Percentiles rank a stretch among this genome's conserved stretches.
Evolutionary conservation across 352 stramenopile species (phyloP).

Genomic region (Phytophthora melonis): DNA sequence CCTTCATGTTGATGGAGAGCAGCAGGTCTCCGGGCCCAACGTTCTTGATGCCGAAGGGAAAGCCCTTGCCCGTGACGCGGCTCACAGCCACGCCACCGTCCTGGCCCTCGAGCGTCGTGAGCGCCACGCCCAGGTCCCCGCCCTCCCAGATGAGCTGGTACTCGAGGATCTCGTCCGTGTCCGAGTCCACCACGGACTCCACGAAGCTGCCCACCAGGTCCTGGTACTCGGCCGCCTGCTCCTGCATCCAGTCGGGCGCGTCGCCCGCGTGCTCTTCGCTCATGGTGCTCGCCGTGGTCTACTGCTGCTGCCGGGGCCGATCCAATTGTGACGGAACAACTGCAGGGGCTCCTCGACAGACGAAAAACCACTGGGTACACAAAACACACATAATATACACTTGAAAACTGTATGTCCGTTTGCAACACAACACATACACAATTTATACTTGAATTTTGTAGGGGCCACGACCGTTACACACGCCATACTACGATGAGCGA

Average conservation of each 20-base stretch:
- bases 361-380: slow-evolving; percentile 26
- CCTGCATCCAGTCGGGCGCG: slow-evolving; percentile 76
- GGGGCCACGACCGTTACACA: slow-evolving; percentile 25
- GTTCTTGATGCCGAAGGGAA: slow-evolving; percentile 91
- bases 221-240: slow-evolving; percentile 86
- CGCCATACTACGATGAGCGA: slow-evolving; percentile 14
- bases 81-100: slow-evolving; percentile 76
- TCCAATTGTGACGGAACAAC: slow-evolving; percentile 39
- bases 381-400: slow-evolving; percentile 29
- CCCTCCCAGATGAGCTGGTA: slow-evolving; percentile 92
- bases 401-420: slow-evolving; percentile 17
- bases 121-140: slow-evolving; percentile 83
- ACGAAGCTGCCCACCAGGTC: slow-evolving; percentile 89
- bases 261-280: slow-evolving; percentile 38
- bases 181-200: slow-evolving; percentile 81
- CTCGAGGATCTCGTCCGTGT: slow-evolving; percentile 88
- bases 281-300: slow-evolving; percentile 25
- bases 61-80: slow-evolving; percentile 87
- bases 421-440: slow-evolving; percentile 31
- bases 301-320: slow-evolving; percentile 14
- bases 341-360: slow-evolving; percentile 9
- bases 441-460: slow-evolving; percentile 27
- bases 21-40: slow-evolving; percentile 81
- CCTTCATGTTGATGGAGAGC: slow-evolving; percentile 86
- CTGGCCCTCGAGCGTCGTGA: slow-evolving; percentile 76